Evolutionary conservation across 2,329 filamentous ascomycete genomes (phyloP), one percentile per base, ranked within the genome.

Genomic region (Ilyonectria mors-panacis): DNA sequence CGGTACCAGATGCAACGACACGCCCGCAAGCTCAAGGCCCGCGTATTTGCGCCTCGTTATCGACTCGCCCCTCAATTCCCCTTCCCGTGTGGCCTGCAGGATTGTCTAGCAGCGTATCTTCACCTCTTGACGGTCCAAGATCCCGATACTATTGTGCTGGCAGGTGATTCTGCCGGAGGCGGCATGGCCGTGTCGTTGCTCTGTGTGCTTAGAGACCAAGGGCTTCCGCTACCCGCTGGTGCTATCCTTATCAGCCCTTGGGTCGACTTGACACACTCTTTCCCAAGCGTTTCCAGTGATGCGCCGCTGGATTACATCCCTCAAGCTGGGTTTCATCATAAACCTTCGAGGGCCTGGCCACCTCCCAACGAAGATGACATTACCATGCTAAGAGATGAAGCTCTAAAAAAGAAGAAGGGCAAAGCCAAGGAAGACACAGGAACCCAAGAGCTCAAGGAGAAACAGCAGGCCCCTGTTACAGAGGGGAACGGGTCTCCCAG

Each of bases 1-100:
- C 91, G 96, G n/a, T 98, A 98, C 82, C 95, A 98, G 85, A 91
- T 99, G 86, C 96, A 99, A 81, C 88, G 95, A 55, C 95, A 98
- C 86, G 96, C 96, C 30, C 88, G 96, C 60, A 98, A 98, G 82
- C 86, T 99, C 67, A 94, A 96, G 80, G 95, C 94, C 19, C 88
- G 94, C 62, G 92, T 98, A 8, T 90, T 98, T 79, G 94, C 95
- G 26, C 93, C 95, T 6, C 86, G 90, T 68, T 99, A 98, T 80
- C 90, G 96, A 45, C 86, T 99, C 33, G 89, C 96, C 6, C 96
- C 95, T 2, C 95, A 98, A 78, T 99, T 95, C 67, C 96, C 96
- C 0, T 99, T 99, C 71, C 96, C 96, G 0, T 98, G 96, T 76
- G 94, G 93, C 30, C 82, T 99, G 8, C 91, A 96, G 63, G 96